Base-by-base conservation (phyloP, 208 protist species). In the Acanthamoeba sp. region DNA sequence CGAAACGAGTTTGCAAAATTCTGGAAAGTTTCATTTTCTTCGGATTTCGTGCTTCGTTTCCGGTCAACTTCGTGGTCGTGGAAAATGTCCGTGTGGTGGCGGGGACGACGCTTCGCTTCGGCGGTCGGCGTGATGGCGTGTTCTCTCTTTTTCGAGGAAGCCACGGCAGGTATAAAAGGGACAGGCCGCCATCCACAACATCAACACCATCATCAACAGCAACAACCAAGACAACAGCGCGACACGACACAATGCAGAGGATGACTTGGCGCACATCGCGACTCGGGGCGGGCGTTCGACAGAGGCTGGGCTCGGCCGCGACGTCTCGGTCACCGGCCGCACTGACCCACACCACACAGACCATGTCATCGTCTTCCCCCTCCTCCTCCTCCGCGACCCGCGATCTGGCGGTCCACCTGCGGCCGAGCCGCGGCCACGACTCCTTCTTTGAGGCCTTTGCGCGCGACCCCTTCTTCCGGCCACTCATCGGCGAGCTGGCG, bases 401-500 rank as follows among this genome's bases (percentile, higher is more conserved):
- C n/a, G 66, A 32, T 32, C 66, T 76, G 14, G 36, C 66, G 34
- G 66, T 76, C 18, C 66, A 76, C 34, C 66, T 76, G n/a, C 66
- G 34, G 1, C 66, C 66, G 6, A 2, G 14, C 0, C 29, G n/a
- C 22, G 6, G 24, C 57, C 57, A 76, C 14, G 66, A 32, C 6
- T 34, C 32, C 66, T 42, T 76, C 29, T 27, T 76, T 20, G 66
- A 76, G 5, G 66, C 66, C 34, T 76, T 76, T 32, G 34, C 32
- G 29, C 66, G 32, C 32, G 66, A 76, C 7, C 66, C 66, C n/a
- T 76, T 76, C 66, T 76, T 76, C 66, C 66, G 66, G 66, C 66
- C 66, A 1, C 32, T 76, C 14, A 27, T 34, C 32, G 24, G 22
- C 12, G 32, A 76, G 29, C 29, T 76, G n/a, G 32, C n/a, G 29